phyloP scores from a whole-genome alignment of 1,284 basidiomycete species.

The Microbotryum violaceum region DNA sequence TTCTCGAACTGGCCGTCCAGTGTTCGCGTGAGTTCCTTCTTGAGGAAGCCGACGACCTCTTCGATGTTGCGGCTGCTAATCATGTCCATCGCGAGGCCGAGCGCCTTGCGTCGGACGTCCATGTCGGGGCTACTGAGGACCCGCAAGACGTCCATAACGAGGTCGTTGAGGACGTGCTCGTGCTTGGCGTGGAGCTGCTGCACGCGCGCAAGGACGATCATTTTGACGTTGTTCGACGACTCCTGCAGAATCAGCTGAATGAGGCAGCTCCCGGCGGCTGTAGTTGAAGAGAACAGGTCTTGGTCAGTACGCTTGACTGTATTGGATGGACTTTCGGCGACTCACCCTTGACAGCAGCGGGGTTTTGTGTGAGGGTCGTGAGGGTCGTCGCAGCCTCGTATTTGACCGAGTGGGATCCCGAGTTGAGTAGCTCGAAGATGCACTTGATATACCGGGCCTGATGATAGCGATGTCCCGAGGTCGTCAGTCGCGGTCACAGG shows the following conservation, averaged over 20 bases:
- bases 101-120: conserved; percentile 90
- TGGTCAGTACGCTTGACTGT: neutral
- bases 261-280: conserved; percentile 77
- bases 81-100: conserved; percentile 85
- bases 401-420: conserved; percentile 88
- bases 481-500: neutral
- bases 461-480: neutral
- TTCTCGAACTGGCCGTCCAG: conserved; percentile 74
- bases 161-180: conserved; percentile 80
- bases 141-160: conserved; percentile 94
- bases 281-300: neutral
- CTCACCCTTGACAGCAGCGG: conserved; percentile 86
- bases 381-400: conserved; percentile 96
- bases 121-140: conserved; percentile 88
- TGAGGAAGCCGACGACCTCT: conserved; percentile 90
- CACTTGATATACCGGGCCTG: conserved; percentile 84
- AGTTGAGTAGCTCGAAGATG: conserved; percentile 91
- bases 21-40: conserved; percentile 94
- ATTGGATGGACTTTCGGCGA: neutral
- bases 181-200: conserved; percentile 77
- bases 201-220: conserved; percentile 92
- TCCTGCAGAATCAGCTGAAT: conserved; percentile 89
- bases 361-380: conserved; percentile 89
- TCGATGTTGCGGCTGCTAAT: conserved; percentile 94
- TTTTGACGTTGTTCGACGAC: conserved; percentile 91